phyloP scores from a whole-genome alignment of 139 green algal genomes.

The Astrephomene gubernaculifera region DNA sequence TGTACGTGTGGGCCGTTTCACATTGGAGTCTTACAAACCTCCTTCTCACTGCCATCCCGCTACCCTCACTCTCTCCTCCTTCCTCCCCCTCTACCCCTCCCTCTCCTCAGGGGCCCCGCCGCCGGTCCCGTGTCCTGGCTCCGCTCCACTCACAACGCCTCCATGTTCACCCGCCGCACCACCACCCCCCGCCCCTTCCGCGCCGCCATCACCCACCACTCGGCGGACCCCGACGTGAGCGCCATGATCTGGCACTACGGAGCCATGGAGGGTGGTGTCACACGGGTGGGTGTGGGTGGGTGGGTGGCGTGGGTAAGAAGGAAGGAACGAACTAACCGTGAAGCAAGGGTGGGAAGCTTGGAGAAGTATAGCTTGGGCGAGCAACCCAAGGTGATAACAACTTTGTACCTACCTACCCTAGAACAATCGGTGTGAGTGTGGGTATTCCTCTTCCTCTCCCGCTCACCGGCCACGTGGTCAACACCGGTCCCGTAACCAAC shows the following conservation, averaged over 20 bases:
- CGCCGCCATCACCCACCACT: constrained; percentile 42
- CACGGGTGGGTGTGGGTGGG: constrained; percentile 29
- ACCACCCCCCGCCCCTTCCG: constrained; percentile 42
- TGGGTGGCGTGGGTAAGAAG: not conserved
- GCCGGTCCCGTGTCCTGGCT: constrained; percentile 25
- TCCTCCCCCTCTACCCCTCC: not conserved
- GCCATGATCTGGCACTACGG: constrained; percentile 58
- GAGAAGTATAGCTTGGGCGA: too few relatives aligned
- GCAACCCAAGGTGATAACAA: too few relatives aligned
- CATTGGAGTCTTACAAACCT: not conserved
- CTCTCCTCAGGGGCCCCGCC: not conserved
- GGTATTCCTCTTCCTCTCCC: too few relatives aligned
- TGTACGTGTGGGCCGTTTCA: too few relatives aligned
- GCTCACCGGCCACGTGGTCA: too few relatives aligned
- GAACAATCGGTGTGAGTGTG: too few relatives aligned
- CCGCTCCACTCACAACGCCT: not conserved
- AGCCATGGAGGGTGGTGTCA: constrained; percentile 55
- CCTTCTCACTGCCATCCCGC: not conserved
- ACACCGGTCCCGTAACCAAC: too few relatives aligned
- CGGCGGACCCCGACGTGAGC: constrained; percentile 46
- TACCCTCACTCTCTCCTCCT: not conserved
- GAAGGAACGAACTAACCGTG: too few relatives aligned
- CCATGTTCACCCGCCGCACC: constrained; percentile 30
- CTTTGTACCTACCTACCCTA: too few relatives aligned
- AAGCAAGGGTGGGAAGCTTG: too few relatives aligned